phyloP scores from a whole-genome alignment of 495 filamentous ascomycete genomes.

The Penicillium silybi region DNA sequence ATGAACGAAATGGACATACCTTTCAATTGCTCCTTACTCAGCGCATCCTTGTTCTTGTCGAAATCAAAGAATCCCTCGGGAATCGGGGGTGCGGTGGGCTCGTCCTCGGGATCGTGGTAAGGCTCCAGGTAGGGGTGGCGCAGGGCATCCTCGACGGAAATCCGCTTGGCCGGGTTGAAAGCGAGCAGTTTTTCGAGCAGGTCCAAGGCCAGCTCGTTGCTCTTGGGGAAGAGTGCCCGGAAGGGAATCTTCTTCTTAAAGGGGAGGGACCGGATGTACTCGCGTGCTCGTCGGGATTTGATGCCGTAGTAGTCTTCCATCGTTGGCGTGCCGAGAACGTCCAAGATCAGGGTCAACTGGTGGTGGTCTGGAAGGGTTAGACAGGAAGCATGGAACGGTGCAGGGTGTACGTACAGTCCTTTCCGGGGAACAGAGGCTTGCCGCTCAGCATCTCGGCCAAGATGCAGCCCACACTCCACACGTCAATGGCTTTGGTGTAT shows the following conservation, averaged over 20 bases:
- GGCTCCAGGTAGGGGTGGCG: constrained; percentile 98
- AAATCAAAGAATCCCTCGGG: constrained; percentile 99
- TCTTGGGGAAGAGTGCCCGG: constrained; percentile 96
- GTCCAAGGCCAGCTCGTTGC: constrained; percentile 87
- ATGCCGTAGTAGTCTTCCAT: constrained; percentile 99
- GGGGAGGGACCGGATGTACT: constrained; percentile 98
- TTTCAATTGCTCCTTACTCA: constrained; percentile 98
- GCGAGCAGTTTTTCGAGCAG: constrained; percentile 92
- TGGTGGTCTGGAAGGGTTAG: constrained; percentile 71
- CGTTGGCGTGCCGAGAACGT: constrained; percentile 96
- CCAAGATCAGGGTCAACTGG: constrained; percentile 94
- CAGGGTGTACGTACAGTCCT: constrained; percentile 76
- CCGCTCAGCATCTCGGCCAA: constrained; percentile 99
- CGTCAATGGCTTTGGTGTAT: constrained; percentile 99
- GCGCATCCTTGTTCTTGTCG: constrained; percentile 98
- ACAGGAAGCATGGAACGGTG: background rate
- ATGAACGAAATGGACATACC: constrained; percentile 41
- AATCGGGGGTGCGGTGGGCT: constrained; percentile 93
- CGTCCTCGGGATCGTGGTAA: constrained; percentile 98
- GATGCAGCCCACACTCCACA: constrained; percentile 99
- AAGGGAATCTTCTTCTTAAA: constrained; percentile 99
- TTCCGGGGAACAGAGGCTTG: constrained; percentile 97
- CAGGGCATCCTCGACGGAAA: constrained; percentile 94
- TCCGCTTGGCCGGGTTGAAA: constrained; percentile 98
- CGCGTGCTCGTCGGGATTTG: constrained; percentile 94